Conservation (phyloP, 345 rosid genomes). For the Tarenaya hassleriana region DNA sequence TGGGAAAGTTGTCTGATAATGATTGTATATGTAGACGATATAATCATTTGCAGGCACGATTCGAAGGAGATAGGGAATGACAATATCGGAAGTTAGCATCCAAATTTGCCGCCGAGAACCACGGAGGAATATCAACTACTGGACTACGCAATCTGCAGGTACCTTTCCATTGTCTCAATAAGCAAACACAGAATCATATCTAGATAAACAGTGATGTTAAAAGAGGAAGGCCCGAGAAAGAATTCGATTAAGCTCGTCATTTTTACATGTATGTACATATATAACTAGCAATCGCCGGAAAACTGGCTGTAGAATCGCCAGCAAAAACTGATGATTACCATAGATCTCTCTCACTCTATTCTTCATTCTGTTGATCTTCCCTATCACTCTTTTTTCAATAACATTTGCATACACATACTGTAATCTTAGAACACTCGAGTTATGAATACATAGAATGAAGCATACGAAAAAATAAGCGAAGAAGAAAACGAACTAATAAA, state of each 20-base stretch:
- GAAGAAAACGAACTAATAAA: constrained; percentile 9
- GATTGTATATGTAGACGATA: too few species aligned
- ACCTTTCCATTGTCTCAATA: too few species aligned
- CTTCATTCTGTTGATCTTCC: constrained; percentile 13
- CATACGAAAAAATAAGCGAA: constrained; percentile 13
- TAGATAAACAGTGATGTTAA: constrained; percentile 8
- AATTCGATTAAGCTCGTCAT: constrained; percentile 16
- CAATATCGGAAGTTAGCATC: too few species aligned
- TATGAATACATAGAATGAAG: neutral
- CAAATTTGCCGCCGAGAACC: too few species aligned
- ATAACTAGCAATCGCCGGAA: constrained; percentile 9
- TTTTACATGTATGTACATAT: constrained; percentile 13
- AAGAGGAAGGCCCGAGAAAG: constrained; percentile 18
- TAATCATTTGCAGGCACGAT: too few species aligned
- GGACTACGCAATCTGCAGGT: too few species aligned
- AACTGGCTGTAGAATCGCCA: constrained; percentile 23
- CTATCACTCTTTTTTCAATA: constrained; percentile 22
- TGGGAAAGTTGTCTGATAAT: too few species aligned
- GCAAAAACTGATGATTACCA: constrained; percentile 22
- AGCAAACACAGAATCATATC: neutral
- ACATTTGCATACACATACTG: constrained; percentile 1
- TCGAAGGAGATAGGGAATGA: too few species aligned
- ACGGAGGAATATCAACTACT: too few species aligned
- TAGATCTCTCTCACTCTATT: constrained; percentile 16
- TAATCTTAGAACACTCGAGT: too few species aligned